A percentile compares a stretch with the other conserved stretches of the same genome.
Evolutionary conservation across 2,329 filamentous ascomycete genomes (phyloP).

Genomic region (Neofusicoccum sp.): DNA sequence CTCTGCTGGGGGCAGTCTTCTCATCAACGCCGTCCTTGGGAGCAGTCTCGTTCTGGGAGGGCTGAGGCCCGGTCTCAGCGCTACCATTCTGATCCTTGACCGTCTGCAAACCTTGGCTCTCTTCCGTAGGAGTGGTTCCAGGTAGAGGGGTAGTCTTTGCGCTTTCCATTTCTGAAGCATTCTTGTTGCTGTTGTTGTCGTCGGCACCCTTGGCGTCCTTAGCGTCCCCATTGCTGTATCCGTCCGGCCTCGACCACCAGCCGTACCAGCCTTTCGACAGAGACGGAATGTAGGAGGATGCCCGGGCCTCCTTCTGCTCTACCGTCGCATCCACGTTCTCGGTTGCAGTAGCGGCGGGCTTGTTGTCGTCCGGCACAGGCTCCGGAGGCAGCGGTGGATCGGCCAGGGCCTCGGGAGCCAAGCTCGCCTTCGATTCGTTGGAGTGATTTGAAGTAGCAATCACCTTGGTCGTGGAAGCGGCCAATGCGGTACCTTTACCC

Average conservation of each 20-base stretch:
- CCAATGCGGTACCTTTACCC: constrained; percentile 49
- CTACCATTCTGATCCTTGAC: constrained; percentile 30
- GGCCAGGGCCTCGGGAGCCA: constrained; percentile 27
- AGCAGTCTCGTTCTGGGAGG: neutral
- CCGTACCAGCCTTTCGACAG: constrained; percentile 46
- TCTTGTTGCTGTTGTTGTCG: neutral
- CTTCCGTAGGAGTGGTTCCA: constrained; percentile 39
- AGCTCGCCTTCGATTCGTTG: constrained; percentile 24
- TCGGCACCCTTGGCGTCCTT: constrained; percentile 33
- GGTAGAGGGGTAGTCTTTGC: constrained; percentile 47
- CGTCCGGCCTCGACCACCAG: constrained; percentile 56
- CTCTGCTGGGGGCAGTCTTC: constrained; percentile 34
- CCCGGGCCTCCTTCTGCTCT: constrained; percentile 25
- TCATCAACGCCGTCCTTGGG: constrained; percentile 15
- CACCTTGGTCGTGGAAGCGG: constrained; percentile 50
- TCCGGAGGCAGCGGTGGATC: constrained; percentile 50
- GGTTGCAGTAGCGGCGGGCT: neutral
- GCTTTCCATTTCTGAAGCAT: constrained; percentile 34
- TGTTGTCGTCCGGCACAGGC: constrained; percentile 27
- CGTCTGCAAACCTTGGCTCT: constrained; percentile 27
- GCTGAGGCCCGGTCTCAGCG: constrained; percentile 9
- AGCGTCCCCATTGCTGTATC: constrained; percentile 40
- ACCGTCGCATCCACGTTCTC: constrained; percentile 11
- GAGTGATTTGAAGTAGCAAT: constrained; percentile 45
- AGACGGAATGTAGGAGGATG: constrained; percentile 22